Conservation (phyloP, 495 filamentous ascomycete genomes). For the Sordaria brevicollis region DNA sequence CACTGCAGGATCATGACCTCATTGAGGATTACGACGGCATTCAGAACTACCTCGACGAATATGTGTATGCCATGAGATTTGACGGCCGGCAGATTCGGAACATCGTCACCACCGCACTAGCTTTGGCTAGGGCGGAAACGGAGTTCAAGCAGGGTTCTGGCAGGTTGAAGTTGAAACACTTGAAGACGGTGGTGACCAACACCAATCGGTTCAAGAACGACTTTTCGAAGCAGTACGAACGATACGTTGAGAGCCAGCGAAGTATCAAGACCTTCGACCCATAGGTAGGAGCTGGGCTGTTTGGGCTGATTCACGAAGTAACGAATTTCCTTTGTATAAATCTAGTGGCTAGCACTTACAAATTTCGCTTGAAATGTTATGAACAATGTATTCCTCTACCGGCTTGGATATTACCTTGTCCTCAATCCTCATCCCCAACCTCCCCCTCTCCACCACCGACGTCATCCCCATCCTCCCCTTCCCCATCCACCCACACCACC, state of each 20-base stretch:
- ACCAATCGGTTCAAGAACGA: not conserved
- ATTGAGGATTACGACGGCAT: slow-evolving; percentile 10
- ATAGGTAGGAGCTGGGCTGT: not conserved
- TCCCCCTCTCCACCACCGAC: not conserved
- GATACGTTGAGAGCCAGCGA: not conserved
- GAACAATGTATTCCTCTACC: not conserved
- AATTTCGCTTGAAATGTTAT: not conserved
- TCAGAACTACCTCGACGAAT: slow-evolving; percentile 8
- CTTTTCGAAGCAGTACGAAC: not conserved
- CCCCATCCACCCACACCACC: slow-evolving; percentile 29
- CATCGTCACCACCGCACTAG: slow-evolving; percentile 15
- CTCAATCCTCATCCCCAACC: not conserved
- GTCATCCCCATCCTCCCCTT: not conserved
- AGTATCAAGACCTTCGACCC: not conserved
- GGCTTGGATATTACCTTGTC: too few species aligned
- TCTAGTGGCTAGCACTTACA: not conserved
- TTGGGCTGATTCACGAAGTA: not conserved
- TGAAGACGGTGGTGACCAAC: not conserved
- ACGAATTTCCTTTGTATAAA: not conserved
- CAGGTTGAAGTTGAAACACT: not conserved
- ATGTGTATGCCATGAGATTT: slow-evolving; percentile 7
- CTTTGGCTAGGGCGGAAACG: slow-evolving; percentile 4
- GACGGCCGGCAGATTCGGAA: slow-evolving; percentile 28
- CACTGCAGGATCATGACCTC: slow-evolving; percentile 2
- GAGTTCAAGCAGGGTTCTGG: not conserved